Conservation (phyloP, 805 yeast genomes). For the Wickerhamiella galacta region DNA sequence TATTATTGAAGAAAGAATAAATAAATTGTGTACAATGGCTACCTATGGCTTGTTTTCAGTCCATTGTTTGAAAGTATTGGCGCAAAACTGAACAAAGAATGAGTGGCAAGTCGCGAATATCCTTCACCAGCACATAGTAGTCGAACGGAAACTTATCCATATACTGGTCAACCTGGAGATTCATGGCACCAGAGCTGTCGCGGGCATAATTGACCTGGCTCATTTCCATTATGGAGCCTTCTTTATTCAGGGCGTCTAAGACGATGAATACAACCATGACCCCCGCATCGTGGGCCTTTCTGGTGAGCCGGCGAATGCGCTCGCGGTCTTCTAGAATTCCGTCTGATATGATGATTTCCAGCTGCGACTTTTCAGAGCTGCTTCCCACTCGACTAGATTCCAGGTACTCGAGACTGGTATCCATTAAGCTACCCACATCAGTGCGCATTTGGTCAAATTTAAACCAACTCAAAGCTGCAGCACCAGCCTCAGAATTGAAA, state of each 20-base stretch:
- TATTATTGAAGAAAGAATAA: neutral
- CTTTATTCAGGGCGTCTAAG: conserved; percentile 64
- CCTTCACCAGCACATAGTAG: conserved; percentile 82
- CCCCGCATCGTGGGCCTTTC: conserved; percentile 80
- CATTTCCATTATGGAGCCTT: conserved; percentile 78
- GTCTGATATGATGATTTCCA: conserved; percentile 83
- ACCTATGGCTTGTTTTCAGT: no score
- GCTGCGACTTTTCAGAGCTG: conserved; percentile 56
- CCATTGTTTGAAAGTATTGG: conserved; percentile 49
- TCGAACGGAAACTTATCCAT: conserved; percentile 94
- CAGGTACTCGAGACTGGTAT: conserved; percentile 57
- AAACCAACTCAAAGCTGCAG: conserved; percentile 71
- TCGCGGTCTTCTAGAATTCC: conserved; percentile 96
- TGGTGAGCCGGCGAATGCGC: conserved; percentile 62
- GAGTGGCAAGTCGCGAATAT: conserved; percentile 78
- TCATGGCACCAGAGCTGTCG: conserved; percentile 44
- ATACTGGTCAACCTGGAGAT: conserved; percentile 63
- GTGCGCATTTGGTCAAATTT: conserved; percentile 80
- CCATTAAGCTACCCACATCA: conserved; percentile 58
- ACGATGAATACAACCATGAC: conserved; percentile 91
- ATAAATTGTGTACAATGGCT: no score
- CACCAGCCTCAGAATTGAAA: conserved; percentile 70
- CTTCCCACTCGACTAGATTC: conserved; percentile 35
- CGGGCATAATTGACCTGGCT: conserved; percentile 75
- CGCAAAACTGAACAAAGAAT: conserved; percentile 78